Evolutionary conservation across 1,139 yeast genomes (phyloP), one percentile per base, ranked within the genome.

Genomic region (Nakaseomyces uthaithaninus): DNA sequence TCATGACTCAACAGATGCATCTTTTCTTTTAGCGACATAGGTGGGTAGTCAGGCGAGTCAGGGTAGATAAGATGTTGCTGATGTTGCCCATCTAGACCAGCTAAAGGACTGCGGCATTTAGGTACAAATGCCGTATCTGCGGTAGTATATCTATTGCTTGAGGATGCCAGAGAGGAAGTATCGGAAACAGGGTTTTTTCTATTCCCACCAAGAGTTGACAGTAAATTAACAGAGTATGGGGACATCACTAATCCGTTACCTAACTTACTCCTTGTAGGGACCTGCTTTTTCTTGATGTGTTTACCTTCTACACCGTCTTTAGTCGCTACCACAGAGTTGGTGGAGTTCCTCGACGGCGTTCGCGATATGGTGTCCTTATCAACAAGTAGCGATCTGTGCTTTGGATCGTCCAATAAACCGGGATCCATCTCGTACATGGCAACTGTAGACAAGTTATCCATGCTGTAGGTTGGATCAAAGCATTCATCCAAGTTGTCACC

Each of bases 291-390:
- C 50, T 72, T 75, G 39, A 75, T 65, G 41, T 71, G 62, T 48
- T 75, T 72, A 2, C 87, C 87, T 55, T 78, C 84, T 7, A 79
- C 60, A 0, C 87, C 87, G 53, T 79, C 87, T 53, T 79, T 78
- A 20, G 84, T 79, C 10, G 87, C 86, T 2, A 83, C 77, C 18
- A 81, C 77, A 2, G 84, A 77, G 2, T 80, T 72, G 23, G 74
- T 72, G 18, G 83, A 76, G 37, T 72, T 71, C 39, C 83, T 66
- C 1, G 83, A 77, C 26, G 74, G 54, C 1, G 82, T 80, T 39
- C 82, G 64, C 3, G 75, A 69, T 9, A 52, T 45, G 18, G 42
- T 45, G 8, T 51, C 52, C 31, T 36, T 42, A 82, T 65, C 3
- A 75, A 70, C 8, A 53, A 42, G 14, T 43, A 49, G 7, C 46